Conservation (phyloP, 1,139 yeast species). For the Petasospora rhodanensis region DNA sequence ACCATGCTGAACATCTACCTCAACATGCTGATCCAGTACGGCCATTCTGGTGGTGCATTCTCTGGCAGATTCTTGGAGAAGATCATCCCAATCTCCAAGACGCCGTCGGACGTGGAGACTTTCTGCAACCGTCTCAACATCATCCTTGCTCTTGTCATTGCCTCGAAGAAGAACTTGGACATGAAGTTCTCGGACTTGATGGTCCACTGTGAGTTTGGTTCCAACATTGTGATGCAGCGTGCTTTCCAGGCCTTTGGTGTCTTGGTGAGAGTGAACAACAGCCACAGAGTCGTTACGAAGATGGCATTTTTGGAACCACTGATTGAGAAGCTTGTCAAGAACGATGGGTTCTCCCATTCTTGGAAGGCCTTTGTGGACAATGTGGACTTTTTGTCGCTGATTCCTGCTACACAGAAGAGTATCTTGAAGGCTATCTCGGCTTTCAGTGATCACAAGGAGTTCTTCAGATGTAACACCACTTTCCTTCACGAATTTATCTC, state of each 20-base stretch:
- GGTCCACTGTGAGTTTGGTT: slow-evolving; percentile 4
- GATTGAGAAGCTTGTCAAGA: slow-evolving; percentile 4
- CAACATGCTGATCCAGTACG: slow-evolving; percentile 13
- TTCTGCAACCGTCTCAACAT: slow-evolving; percentile 23
- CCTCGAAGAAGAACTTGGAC: slow-evolving; percentile 18
- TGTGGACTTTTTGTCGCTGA: slow-evolving; percentile 5
- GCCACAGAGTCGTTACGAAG: slow-evolving; percentile 3
- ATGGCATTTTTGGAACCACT: slow-evolving; percentile 5
- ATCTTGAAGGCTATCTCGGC: slow-evolving; percentile 9
- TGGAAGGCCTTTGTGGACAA: slow-evolving; percentile 13
- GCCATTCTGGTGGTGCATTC: slow-evolving; percentile 1
- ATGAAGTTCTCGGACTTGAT: slow-evolving; percentile 12
- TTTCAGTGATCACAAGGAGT: slow-evolving; percentile 6
- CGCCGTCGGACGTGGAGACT: slow-evolving; percentile 9
- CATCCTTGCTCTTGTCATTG: slow-evolving; percentile 11
- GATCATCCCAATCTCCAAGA: slow-evolving; percentile 19
- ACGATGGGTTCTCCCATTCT: slow-evolving; percentile 2
- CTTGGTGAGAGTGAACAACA: slow-evolving; percentile 10
- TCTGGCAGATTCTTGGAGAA: slow-evolving; percentile 20
- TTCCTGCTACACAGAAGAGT: slow-evolving; percentile 10
- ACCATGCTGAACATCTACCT: slow-evolving; percentile 16
- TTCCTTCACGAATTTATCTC: slow-evolving; percentile 6
- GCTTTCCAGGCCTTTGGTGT: slow-evolving; percentile 8
- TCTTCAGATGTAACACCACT: slow-evolving; percentile 9
- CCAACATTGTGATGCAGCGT: slow-evolving; percentile 6